Conservation (phyloP, 495 filamentous ascomycete species). For the Podospora tetraspora region DNA sequence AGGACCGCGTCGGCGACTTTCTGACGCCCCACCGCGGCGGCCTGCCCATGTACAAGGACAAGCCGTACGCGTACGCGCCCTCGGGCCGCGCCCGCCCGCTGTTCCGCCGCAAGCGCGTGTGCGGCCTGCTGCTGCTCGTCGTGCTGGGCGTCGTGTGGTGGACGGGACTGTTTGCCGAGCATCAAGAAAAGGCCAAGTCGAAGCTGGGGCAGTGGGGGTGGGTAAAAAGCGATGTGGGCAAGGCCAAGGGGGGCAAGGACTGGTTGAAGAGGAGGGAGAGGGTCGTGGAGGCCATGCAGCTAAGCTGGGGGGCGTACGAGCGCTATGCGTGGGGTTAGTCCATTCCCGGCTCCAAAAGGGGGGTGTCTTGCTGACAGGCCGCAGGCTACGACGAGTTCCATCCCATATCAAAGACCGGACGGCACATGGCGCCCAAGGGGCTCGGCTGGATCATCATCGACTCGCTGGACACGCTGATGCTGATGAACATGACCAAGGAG, state of each 20-base stretch:
- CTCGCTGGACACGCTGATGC: constrained; percentile 89
- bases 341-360: neutral
- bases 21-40: constrained; percentile 50
- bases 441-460: constrained; percentile 99
- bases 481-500: constrained; percentile 93
- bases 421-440: constrained; percentile 74
- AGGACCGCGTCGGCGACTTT: constrained; percentile 39
- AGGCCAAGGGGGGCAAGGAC: constrained; percentile 42
- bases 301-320: constrained; percentile 91
- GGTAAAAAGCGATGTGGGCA: constrained; percentile 34
- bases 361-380: constrained; percentile 1
- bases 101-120: constrained; percentile 50
- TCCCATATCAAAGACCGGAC: constrained; percentile 71
- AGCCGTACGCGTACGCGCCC: constrained; percentile 70
- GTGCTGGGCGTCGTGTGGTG: constrained; percentile 52
- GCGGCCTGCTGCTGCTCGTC: constrained; percentile 46
- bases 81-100: constrained; percentile 44
- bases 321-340: constrained; percentile 87
- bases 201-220: constrained; percentile 39
- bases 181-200: constrained; percentile 27
- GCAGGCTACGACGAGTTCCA: constrained; percentile 80
- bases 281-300: constrained; percentile 83
- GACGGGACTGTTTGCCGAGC: constrained; percentile 47
- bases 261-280: constrained; percentile 74
- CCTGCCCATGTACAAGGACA: constrained; percentile 98